phyloP scores from a whole-genome alignment of 2,329 filamentous ascomycete genomes.

The Pestalotiopsis fici region DNA sequence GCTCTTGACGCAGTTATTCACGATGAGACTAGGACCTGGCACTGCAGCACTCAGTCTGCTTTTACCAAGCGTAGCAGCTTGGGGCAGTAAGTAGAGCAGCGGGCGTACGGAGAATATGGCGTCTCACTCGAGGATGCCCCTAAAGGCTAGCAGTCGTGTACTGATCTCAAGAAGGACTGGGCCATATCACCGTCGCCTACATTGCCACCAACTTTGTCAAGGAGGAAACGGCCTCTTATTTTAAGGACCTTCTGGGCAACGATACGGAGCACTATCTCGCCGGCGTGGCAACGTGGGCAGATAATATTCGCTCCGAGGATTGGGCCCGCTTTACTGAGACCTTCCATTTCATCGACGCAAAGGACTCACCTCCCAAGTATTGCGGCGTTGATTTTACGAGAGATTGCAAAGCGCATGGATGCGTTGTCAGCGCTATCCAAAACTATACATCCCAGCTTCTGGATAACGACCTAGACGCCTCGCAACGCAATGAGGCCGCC shows the following conservation, averaged over 20 bases:
- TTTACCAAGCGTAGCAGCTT: conserved; percentile 36
- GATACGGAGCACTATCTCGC: conserved; percentile 60
- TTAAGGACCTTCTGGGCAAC: conserved; percentile 59
- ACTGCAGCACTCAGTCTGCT: conserved; percentile 26
- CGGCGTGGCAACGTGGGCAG: conserved; percentile 66
- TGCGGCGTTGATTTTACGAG: conserved; percentile 63
- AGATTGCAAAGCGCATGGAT: conserved; percentile 64
- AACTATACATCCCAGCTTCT: conserved; percentile 61
- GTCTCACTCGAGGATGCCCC: conserved; percentile 10
- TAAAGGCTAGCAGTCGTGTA: too few relatives aligned
- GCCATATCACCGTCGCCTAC: conserved; percentile 67
- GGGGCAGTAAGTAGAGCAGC: conserved; percentile 39
- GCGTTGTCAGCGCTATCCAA: conserved; percentile 60
- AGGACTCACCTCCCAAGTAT: conserved; percentile 58
- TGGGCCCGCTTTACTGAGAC: conserved; percentile 62
- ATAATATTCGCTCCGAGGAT: conserved; percentile 65
- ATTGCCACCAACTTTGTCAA: conserved; percentile 62
- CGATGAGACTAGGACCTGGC: conserved; percentile 30
- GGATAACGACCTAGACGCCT: conserved; percentile 43
- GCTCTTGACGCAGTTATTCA: neutral
- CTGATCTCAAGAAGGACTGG: conserved; percentile 45
- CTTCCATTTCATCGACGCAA: conserved; percentile 71
- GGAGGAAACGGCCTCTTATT: conserved; percentile 54
- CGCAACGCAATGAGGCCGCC: conserved; percentile 57
- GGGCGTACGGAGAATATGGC: neutral